Evolutionary conservation across 2,329 filamentous ascomycete species (phyloP).

Genomic region (Huntiella decipiens): DNA sequence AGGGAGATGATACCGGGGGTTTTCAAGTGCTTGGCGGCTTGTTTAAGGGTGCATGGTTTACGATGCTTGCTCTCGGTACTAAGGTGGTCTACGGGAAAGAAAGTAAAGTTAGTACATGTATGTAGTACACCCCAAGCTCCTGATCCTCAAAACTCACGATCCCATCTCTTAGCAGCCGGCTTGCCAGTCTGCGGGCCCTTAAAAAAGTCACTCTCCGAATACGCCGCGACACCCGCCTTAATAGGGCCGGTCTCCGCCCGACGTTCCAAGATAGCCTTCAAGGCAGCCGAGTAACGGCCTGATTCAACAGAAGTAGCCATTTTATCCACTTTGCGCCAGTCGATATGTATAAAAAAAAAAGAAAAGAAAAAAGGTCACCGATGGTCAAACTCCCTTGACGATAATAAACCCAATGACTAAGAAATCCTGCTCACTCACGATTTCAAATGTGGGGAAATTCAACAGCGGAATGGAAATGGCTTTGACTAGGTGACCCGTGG

Average conservation of each 20-base stretch:
- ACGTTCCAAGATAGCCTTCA: slow-evolving; percentile 47
- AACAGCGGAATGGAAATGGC: too few species aligned
- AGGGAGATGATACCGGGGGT: slow-evolving; percentile 76
- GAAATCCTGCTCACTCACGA: too few species aligned
- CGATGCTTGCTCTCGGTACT: slow-evolving; percentile 41
- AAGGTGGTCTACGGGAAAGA: slow-evolving; percentile 28
- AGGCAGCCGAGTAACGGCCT: slow-evolving; percentile 8
- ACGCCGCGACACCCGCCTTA: slow-evolving; percentile 56
- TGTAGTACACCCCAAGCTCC: not conserved
- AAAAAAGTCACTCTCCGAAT: slow-evolving; percentile 64
- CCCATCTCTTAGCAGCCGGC: slow-evolving; percentile 65
- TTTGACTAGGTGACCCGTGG: too few species aligned
- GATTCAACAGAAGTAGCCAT: slow-evolving; percentile 1
- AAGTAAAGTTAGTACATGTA: slow-evolving; percentile 4
- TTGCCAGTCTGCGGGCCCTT: slow-evolving; percentile 46
- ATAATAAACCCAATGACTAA: too few species aligned
- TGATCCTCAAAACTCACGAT: slow-evolving; percentile 37
- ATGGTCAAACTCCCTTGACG: too few species aligned
- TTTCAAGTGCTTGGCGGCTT: slow-evolving; percentile 59
- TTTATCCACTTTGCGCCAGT: too few species aligned
- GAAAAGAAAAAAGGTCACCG: not conserved
- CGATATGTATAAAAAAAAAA: not conserved
- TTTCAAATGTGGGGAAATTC: too few species aligned
- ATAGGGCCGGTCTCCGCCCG: slow-evolving; percentile 55
- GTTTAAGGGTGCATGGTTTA: slow-evolving; percentile 57